Conservation (phyloP, 768 basidiomycete genomes). For the Rhodotorula diobovata region DNA sequence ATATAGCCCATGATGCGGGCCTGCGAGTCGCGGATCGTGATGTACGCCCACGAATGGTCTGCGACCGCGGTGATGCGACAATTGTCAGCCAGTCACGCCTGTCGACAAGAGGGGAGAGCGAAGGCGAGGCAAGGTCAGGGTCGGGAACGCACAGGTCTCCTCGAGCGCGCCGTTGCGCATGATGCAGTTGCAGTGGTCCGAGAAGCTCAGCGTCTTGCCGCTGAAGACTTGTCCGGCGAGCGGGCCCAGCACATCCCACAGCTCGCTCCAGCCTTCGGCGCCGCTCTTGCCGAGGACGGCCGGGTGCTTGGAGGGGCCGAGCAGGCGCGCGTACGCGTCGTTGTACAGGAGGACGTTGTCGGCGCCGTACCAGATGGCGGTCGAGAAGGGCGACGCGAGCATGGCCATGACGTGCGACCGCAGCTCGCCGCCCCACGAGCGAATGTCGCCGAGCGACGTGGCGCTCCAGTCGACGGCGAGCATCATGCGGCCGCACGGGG, state of each 20-base stretch:
- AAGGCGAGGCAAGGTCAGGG: too few species aligned
- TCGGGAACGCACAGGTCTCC: constrained; percentile 15
- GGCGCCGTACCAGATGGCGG: constrained; percentile 18
- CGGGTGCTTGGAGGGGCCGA: constrained; percentile 2
- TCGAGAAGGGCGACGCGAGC: constrained; percentile 25
- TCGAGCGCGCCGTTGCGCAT: constrained; percentile 20
- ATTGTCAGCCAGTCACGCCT: not conserved
- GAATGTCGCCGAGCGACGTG: constrained; percentile 14
- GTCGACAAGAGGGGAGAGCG: too few species aligned
- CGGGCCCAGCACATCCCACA: constrained; percentile 32
- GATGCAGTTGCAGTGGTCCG: constrained; percentile 24
- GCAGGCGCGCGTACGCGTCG: constrained; percentile 4
- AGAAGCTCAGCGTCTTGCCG: constrained; percentile 12
- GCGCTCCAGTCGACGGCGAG: not conserved
- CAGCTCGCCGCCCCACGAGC: constrained; percentile 9
- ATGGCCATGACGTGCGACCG: constrained; percentile 22
- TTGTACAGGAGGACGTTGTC: constrained; percentile 30
- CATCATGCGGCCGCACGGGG: not conserved
- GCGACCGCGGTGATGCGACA: not conserved
- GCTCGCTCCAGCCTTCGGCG: constrained; percentile 7
- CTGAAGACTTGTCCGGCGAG: constrained; percentile 16
- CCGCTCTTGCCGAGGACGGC: not conserved
- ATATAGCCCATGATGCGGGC: constrained; percentile 17
- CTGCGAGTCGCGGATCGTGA: constrained; percentile 11
- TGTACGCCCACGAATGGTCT: constrained; percentile 20